Percentiles rank a stretch among this genome's conserved stretches.
Evolutionary conservation across 495 filamentous ascomycete species (phyloP).

Genomic region (Penicillium macrosclerotiorum): DNA sequence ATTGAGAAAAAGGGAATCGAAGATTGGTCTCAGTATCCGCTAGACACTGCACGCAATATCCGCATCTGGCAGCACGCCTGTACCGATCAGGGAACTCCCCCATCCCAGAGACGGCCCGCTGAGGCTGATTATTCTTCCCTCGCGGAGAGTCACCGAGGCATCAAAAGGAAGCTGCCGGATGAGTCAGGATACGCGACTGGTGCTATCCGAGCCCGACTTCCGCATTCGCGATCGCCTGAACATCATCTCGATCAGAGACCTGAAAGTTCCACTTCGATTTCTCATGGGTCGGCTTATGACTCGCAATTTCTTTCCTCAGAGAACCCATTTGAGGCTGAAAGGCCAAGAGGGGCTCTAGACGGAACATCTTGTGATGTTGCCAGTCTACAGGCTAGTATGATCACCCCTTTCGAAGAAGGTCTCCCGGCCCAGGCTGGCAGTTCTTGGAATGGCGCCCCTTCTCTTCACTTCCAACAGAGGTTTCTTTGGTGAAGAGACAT

Average conservation of each 20-base stretch:
- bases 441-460: constrained; percentile 35
- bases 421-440: constrained; percentile 11
- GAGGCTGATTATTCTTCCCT: background rate
- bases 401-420: background rate
- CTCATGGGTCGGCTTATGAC: background rate
- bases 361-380: too few species aligned
- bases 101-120: background rate
- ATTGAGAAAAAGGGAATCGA: constrained; percentile 32
- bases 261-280: background rate
- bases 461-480: constrained; percentile 33
- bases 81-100: background rate
- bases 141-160: background rate
- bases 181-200: too few species aligned
- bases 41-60: constrained; percentile 31
- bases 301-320: background rate
- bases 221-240: background rate
- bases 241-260: background rate
- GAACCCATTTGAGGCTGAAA: background rate
- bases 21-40: constrained; percentile 35
- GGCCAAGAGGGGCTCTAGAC: too few species aligned
- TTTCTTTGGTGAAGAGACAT: constrained; percentile 34
- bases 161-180: constrained; percentile 4
- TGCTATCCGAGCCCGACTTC: too few species aligned
- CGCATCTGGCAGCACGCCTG: constrained; percentile 38
- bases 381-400: too few species aligned